These are phyloP conservation scores for Colletotrichum lentis DNA, from an alignment of 2,329 filamentous ascomycete genomes.

Conservation along the genomic window DNA sequence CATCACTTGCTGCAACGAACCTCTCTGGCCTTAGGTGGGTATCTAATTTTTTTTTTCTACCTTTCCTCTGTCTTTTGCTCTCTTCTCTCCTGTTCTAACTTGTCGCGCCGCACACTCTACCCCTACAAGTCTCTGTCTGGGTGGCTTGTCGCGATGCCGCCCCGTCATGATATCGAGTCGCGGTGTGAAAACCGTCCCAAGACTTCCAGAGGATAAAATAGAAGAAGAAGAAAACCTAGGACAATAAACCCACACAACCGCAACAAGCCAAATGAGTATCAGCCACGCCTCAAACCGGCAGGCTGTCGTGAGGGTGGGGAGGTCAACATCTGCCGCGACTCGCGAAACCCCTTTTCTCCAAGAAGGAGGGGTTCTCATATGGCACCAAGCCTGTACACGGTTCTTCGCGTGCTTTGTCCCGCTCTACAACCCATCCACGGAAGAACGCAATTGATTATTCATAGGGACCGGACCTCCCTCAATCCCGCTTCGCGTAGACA, in stretches of 20 bases:
- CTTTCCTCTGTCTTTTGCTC: no score
- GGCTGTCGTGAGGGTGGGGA: not conserved
- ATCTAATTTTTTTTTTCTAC: constrained; percentile 11
- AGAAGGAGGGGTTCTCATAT: not conserved
- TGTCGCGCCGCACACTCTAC: constrained; percentile 9
- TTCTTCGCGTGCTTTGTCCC: not conserved
- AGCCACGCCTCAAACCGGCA: constrained; percentile 1
- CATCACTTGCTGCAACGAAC: no score
- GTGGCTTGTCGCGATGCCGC: constrained; percentile 28
- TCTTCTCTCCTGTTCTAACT: no score
- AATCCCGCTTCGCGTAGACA: not conserved
- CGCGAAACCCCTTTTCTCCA: not conserved
- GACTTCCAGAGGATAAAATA: constrained; percentile 12
- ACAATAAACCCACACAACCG: not conserved
- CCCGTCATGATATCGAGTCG: constrained; percentile 10
- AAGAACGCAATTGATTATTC: not conserved
- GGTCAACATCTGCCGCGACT: not conserved
- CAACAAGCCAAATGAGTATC: not conserved
- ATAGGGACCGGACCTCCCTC: not conserved
- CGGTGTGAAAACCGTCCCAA: constrained; percentile 19
- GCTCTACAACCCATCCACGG: constrained; percentile 12
- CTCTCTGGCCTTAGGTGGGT: constrained; percentile 15
- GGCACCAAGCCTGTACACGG: constrained; percentile 7
- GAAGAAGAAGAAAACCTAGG: not conserved
- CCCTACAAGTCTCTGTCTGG: constrained; percentile 33